Base-by-base conservation (phyloP, 1,284 basidiomycete genomes). In the Cryptococcus floricola region DNA sequence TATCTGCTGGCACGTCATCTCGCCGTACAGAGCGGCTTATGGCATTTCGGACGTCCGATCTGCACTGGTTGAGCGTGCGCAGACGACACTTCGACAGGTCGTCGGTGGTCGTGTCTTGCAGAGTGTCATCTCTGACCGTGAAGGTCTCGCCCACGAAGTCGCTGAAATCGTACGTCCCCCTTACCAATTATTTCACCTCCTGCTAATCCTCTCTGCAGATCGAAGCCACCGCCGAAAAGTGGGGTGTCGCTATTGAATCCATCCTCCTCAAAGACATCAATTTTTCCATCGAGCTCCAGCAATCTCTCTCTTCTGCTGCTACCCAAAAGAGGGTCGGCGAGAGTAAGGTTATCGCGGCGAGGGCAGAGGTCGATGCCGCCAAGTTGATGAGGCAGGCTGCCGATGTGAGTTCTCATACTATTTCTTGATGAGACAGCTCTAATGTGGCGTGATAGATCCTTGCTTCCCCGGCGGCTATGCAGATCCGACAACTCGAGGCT, bases 171-270 rank as follows among this genome's bases (percentile, higher is more conserved):
- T 96, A 23, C 84, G 71, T 69, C 12, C 12, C 44, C 39, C 37
- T 2, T 46, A 47, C 41, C 23, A 5, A 14, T 25, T 10, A 27
- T 48, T 42, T 34, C 16, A 19, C 25, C 14, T 14, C 31, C 48
- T 41, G 14, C n/a, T 49, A 18, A 14, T 39, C n/a, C 48, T 16
- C n/a, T 19, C 6, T n/a, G 5, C 52, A 73, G 74, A 74, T 77
- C 62, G 75, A 76, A 60, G 87, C 51, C 84, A 93, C 70, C 10
- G 74, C 70, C 63, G 78, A 81, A 62, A 80, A 91, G 77, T 97
- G 94, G 94, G 94, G 94, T 77, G 93, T 97, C 47, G 83, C 87
- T 37, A 92, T 96, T 74, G 92, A 96, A 77, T 89, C 88, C 54
- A 94, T 97, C 78, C 84, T 96, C 28, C 75, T 81, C 65, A 78